Evolutionary conservation across 2,329 filamentous ascomycete species (phyloP).

Genomic region (Gremmenia infestans): DNA sequence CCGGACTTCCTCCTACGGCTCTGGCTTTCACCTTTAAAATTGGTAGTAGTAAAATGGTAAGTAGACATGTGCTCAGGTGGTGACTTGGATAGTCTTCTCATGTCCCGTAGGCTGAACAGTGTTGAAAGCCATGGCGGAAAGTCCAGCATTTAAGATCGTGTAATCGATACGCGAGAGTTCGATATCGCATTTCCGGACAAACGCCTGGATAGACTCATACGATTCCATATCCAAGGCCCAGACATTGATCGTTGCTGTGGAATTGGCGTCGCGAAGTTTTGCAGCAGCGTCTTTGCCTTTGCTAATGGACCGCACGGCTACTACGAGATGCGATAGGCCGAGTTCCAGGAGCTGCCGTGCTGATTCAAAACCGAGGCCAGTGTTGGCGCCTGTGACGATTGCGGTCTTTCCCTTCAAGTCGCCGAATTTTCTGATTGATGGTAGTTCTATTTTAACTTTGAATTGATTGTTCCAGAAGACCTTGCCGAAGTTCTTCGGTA

Average conservation of each 20-base stretch:
- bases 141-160: conserved; percentile 41
- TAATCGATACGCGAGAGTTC: conserved; percentile 38
- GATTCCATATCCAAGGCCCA: conserved; percentile 46
- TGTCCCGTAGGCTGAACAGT: conserved; percentile 31
- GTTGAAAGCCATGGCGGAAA: conserved; percentile 16
- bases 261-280: conserved; percentile 29
- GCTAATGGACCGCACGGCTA: conserved; percentile 40
- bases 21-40: conserved; percentile 25
- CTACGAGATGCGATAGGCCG: conserved; percentile 39
- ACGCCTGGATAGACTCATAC: conserved; percentile 41
- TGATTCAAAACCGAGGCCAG: conserved; percentile 42
- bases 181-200: conserved; percentile 33
- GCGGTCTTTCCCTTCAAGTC: conserved; percentile 35
- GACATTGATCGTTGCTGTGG: conserved; percentile 39
- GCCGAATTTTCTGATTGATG: not conserved
- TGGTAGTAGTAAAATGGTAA: conserved; percentile 24
- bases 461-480: not conserved
- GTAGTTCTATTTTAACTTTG: not conserved
- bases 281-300: conserved; percentile 40
- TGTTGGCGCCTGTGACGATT: conserved; percentile 45
- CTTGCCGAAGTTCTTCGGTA: not conserved
- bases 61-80: conserved; percentile 25
- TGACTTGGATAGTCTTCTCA: conserved; percentile 37
- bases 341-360: conserved; percentile 37
- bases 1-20: not conserved